phyloP scores from a whole-genome alignment of 2,329 filamentous ascomycete species.

The Talaromyces funiculosus region DNA sequence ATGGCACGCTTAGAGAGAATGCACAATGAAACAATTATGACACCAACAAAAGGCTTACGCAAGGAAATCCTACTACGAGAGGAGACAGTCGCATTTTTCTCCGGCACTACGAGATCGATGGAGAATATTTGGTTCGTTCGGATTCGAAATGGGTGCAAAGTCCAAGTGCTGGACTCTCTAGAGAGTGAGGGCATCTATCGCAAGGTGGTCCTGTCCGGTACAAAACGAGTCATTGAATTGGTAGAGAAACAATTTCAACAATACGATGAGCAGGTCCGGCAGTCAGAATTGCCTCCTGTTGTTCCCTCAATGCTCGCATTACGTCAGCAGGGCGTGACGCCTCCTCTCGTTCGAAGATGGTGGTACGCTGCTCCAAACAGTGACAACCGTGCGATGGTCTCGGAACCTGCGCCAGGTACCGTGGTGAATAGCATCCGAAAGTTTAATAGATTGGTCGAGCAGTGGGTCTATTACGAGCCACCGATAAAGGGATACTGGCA shows the following conservation, averaged over 20 bases:
- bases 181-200: conserved; percentile 29
- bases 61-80: conserved; percentile 32
- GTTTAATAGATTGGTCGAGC: conserved; percentile 37
- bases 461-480: conserved; percentile 23
- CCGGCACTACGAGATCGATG: conserved; percentile 25
- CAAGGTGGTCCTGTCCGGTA: conserved; percentile 32
- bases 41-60: conserved; percentile 17
- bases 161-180: conserved; percentile 30
- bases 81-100: conserved; percentile 29
- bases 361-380: conserved; percentile 19
- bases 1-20: conserved; percentile 23
- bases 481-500: neutral
- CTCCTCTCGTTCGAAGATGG: conserved; percentile 28
- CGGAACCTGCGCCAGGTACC: neutral
- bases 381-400: neutral
- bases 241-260: conserved; percentile 25
- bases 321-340: conserved; percentile 17
- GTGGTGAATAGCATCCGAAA: conserved; percentile 26
- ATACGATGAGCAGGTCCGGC: conserved; percentile 15
- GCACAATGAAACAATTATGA: conserved; percentile 16
- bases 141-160: conserved; percentile 33
- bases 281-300: conserved; percentile 18
- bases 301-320: conserved; percentile 24
- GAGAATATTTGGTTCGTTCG: conserved; percentile 36
- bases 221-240: conserved; percentile 28